Percentiles rank a stretch among this genome's conserved stretches.
Conservation (phyloP, 208 protist species). For the Crithidia bombi region DNA sequence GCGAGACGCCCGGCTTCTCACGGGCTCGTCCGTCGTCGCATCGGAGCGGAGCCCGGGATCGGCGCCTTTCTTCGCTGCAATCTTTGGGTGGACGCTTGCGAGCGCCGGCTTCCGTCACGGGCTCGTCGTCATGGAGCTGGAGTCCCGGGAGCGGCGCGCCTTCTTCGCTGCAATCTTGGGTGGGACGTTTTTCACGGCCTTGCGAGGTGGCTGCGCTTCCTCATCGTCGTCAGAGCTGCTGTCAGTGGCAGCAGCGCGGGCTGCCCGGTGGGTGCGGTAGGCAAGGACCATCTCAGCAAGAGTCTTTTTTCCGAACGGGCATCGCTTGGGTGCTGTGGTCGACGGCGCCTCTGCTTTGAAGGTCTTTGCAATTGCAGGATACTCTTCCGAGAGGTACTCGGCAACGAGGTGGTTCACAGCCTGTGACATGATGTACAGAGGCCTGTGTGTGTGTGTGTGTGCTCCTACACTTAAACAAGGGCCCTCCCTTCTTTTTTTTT, state of each 20-base stretch:
- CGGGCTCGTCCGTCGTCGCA: slow-evolving; percentile 60
- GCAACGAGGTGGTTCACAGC: slow-evolving; percentile 53
- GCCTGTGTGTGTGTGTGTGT: no score
- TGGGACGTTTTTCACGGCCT: slow-evolving; percentile 35
- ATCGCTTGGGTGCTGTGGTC: slow-evolving; percentile 9
- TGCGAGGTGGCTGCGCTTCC: slow-evolving; percentile 37
- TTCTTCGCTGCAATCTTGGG: slow-evolving; percentile 35
- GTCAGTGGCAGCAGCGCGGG: no score
- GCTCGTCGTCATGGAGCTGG: slow-evolving; percentile 51
- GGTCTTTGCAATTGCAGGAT: slow-evolving; percentile 42
- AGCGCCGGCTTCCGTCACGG: slow-evolving; percentile 26
- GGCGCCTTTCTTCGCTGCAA: slow-evolving; percentile 51
- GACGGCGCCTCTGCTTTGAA: slow-evolving; percentile 39
- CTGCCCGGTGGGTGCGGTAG: slow-evolving; percentile 22
- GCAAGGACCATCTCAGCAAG: slow-evolving; percentile 24
- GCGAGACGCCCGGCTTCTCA: slow-evolving; percentile 34
- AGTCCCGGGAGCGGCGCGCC: slow-evolving; percentile 34
- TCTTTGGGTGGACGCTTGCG: slow-evolving; percentile 36
- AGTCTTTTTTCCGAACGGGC: slow-evolving; percentile 26
- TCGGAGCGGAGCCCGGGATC: slow-evolving; percentile 46
- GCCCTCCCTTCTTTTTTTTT: neutral
- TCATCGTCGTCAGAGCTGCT: slow-evolving; percentile 55
- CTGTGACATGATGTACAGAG: slow-evolving; percentile 35
- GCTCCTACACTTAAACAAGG: no score
- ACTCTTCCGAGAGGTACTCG: slow-evolving; percentile 51